Conservation (phyloP, 495 filamentous ascomycete species). For the Penicillium psychrofluorescens region DNA sequence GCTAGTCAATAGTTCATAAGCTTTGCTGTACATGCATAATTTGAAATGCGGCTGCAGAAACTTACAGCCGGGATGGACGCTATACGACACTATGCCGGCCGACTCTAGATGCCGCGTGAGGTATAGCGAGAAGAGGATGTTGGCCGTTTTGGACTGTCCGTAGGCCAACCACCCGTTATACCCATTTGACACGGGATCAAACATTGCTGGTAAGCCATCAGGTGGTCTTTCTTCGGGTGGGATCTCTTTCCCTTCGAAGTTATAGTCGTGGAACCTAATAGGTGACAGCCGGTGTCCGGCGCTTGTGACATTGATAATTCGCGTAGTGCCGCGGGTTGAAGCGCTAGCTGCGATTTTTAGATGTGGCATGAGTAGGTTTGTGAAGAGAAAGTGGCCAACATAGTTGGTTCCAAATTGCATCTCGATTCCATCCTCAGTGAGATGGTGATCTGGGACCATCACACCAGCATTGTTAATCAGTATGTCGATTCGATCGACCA, state of each 20-base stretch:
- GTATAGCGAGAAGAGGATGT: slow-evolving; percentile 45
- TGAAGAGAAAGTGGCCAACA: slow-evolving; percentile 59
- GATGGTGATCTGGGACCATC: slow-evolving; percentile 42
- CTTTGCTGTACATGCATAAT: no score
- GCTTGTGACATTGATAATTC: slow-evolving; percentile 39
- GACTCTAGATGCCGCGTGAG: slow-evolving; percentile 6
- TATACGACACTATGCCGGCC: slow-evolving; percentile 14
- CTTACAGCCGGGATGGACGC: slow-evolving; percentile 20
- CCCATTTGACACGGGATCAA: slow-evolving; percentile 8
- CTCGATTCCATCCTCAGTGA: slow-evolving; percentile 60
- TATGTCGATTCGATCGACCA: slow-evolving; percentile 8
- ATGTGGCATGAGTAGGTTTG: slow-evolving; percentile 52
- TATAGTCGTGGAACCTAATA: slow-evolving; percentile 18
- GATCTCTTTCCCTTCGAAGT: slow-evolving; percentile 10
- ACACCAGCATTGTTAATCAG: slow-evolving; percentile 62
- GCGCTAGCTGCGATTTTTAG: slow-evolving; percentile 41
- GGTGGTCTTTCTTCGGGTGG: slow-evolving; percentile 11
- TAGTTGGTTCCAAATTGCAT: slow-evolving; percentile 69
- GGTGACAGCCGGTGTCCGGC: slow-evolving; percentile 30
- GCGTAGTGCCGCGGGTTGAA: slow-evolving; percentile 6
- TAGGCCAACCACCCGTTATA: slow-evolving; percentile 43
- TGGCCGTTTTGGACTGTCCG: slow-evolving; percentile 55
- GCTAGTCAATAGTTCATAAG: neutral
- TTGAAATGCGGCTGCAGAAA: neutral
- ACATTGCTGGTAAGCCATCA: slow-evolving; percentile 6